phyloP scores from a whole-genome alignment of 139 green algal genomes.

The Micractinium conductrix region DNA sequence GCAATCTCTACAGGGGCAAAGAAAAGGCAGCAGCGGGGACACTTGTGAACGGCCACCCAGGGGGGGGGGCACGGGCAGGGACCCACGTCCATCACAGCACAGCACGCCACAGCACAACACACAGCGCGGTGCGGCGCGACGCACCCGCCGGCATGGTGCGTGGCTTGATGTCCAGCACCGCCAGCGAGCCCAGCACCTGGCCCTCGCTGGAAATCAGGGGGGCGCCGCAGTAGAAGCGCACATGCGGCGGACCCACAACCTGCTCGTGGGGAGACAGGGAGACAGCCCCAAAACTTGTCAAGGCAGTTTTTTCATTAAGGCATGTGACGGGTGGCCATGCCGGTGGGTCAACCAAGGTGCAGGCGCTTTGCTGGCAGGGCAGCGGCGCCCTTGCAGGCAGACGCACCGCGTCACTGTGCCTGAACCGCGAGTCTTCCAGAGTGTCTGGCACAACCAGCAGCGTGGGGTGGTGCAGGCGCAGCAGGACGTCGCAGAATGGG shows the following conservation, averaged over 20 bases:
- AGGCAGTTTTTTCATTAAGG: no score
- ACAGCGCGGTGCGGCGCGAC: neutral
- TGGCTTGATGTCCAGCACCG: slow-evolving; percentile 16
- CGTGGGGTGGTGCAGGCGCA: neutral
- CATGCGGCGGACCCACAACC: neutral
- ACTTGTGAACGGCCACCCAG: neutral
- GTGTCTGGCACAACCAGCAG: slow-evolving; percentile 6
- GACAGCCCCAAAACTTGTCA: no score
- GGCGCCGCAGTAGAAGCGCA: neutral
- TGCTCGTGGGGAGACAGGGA: neutral
- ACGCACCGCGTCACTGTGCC: no score
- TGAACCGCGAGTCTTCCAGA: neutral
- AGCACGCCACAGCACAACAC: neutral
- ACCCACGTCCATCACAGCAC: neutral
- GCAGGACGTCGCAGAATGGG: slow-evolving; percentile 9
- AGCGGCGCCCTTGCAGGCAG: no score
- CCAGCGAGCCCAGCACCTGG: slow-evolving; percentile 12
- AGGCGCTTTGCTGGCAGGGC: no score
- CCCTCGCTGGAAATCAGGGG: slow-evolving; percentile 16
- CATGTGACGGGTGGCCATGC: no score
- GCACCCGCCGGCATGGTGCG: slow-evolving; percentile 2
- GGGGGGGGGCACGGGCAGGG: neutral
- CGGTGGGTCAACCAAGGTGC: no score
- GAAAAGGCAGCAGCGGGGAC: neutral
- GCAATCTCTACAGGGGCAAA: neutral